Base-by-base conservation (phyloP, 768 basidiomycete genomes). In the Lactifluus rugatus region DNA sequence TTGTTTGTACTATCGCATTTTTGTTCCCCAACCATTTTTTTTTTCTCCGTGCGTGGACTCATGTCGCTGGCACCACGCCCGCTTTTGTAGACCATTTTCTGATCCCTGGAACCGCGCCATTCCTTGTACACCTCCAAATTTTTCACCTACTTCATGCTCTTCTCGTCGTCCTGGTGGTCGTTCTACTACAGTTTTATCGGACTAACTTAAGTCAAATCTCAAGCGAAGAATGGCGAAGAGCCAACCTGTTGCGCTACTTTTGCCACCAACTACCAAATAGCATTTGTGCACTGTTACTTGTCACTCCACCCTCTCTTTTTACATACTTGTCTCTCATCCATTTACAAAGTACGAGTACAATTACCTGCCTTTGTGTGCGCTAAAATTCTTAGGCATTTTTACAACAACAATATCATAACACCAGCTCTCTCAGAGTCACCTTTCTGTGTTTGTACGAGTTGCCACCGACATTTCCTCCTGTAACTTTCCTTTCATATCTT, bases 1-100 rank as follows among this genome's bases (percentile, higher is more conserved):
- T 32, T 51, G 56, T 57, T 31, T 57, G 56, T 57, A 57, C 49
- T 50, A 56, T 42, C 19, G 42, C 36, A 32, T 34, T 28, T n/a
- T 28, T 31, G 28, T 31, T 9, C 28, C 7, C 28, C 23, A 39
- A 16, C 26, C 2, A 31, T 31, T 31, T 31, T 31, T 32, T 28
- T 13, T 31, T n/a, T 36, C 17, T 50, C 25, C 28, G 5, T 34
- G 10, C 46, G 16, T 32, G 11, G 21, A 25, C 23, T 23, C 47
- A 21, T 28, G 54, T 39, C 21, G 13, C 10, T 56, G n/a, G 34
- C 41, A 25, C 21, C 28, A 17, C n/a, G 16, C n/a, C 16, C 28
- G 28, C 42, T 34, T 42, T 45, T 46, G 31, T 36, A 54, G 44
- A 54, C 23, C 52, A 25, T 17, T 6, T 54, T 47, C 52, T 32